Evolutionary conservation across 1,139 yeast species (phyloP), one percentile per base, ranked within the genome.

Genomic region (Protomyces macrosporus): DNA sequence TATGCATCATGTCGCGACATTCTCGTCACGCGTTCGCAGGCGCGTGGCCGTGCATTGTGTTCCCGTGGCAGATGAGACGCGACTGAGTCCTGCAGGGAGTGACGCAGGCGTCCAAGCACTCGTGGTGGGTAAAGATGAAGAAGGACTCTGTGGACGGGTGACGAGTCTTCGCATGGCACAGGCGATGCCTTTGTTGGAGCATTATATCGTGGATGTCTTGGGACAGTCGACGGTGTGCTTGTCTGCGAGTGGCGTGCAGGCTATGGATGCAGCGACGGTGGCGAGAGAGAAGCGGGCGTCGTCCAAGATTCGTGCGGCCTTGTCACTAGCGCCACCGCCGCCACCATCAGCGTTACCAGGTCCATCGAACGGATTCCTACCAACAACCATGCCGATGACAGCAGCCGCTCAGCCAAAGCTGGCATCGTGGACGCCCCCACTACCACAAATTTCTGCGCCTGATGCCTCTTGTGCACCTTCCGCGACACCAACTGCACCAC

Each of bases 81-180:
- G 16, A 5, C 32, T 42, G 75, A 98, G 99, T 0, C 98, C 98
- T 1, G 90, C 98, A 0, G 96, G 91, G 0, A 80, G 81, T n/a
- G 79, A 88, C 1, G 79, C 80, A 33, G 85, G 84, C 51, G 89
- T 95, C 53, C 87, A 90, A 69, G 87, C 90, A 0, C 79, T 95
- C 63, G 84, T 91, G 0, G 84, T 93, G 6, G 88, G 96, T 69
- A 79, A 83, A 53, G 98, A 95, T 71, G 87, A 97, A 0, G 76
- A 80, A 0, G 73, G 80, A 30, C 98, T 98, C 4, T 98, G 90
- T 0, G 82, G 77, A 0, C 78, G 79, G 68, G 86, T 95, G 53
- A 93, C 93, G 71, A 77, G 82, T 14, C 79, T 79, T 52, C 80
- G 99, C 68, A 65, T 66, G 4, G 83, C 81, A 36, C 81, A 82